These are phyloP conservation scores for Botrytis tulipae DNA, from an alignment of 2,329 filamentous ascomycete species.

Conservation along the genomic window DNA sequence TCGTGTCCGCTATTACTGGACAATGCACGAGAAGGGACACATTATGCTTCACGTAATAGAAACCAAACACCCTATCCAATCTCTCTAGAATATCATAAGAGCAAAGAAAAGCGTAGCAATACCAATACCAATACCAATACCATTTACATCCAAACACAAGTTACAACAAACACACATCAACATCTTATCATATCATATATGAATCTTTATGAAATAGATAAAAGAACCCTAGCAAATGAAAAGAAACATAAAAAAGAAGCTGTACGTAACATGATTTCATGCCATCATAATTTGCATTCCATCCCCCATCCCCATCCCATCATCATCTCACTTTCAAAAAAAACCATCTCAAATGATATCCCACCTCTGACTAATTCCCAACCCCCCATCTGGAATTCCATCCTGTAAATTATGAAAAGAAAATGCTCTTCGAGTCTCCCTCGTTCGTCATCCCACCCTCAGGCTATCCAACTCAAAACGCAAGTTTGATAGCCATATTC, in stretches of 20 bases:
- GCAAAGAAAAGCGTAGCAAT: not conserved
- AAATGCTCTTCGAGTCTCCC: not conserved
- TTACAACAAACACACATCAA: not conserved
- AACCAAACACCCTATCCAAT: not conserved
- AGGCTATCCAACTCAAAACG: slow-evolving; percentile 12
- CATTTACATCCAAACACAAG: not conserved
- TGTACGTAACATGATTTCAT: slow-evolving; percentile 16
- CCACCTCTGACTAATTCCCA: not conserved
- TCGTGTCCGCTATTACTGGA: not conserved
- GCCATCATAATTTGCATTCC: slow-evolving; percentile 17
- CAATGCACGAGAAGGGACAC: not conserved
- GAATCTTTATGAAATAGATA: not conserved
- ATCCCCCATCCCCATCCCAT: not conserved
- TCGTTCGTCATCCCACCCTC: not conserved
- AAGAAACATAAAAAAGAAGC: slow-evolving; percentile 2
- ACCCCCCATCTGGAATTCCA: not conserved
- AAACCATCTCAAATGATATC: slow-evolving; percentile 12
- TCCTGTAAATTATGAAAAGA: slow-evolving; percentile 14
- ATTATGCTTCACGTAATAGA: not conserved
- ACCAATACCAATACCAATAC: not conserved
- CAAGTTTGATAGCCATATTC: slow-evolving; percentile 2
- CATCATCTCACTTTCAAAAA: slow-evolving; percentile 6
- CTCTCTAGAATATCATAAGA: not conserved
- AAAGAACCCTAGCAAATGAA: not conserved
- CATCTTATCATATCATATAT: not conserved